Conservation (phyloP, 768 basidiomycete species). For the Leccinum arenicola region DNA sequence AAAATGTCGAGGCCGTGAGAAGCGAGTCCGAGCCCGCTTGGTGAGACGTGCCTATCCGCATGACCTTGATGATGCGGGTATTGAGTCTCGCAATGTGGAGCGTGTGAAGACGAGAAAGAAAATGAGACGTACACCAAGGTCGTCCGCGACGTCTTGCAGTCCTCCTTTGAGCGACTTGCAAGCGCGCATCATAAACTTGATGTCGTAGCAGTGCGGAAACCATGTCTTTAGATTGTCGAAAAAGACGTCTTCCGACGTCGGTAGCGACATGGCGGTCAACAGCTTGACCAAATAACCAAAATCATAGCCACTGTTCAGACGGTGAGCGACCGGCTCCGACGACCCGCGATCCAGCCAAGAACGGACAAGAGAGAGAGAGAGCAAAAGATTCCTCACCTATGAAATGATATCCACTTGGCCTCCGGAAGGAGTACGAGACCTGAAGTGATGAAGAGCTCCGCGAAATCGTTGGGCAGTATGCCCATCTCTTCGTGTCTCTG, state of each 20-base stretch:
- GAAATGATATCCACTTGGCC: slow-evolving; percentile 96
- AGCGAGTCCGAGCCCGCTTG: slow-evolving; percentile 98
- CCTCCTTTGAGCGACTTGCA: slow-evolving; percentile 83
- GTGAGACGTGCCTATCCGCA: slow-evolving; percentile 86
- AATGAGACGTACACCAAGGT: slow-evolving; percentile 75
- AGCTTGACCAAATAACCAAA: slow-evolving; percentile 98
- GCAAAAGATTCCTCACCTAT: slow-evolving; percentile 62
- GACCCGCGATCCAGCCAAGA: background rate
- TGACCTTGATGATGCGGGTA: slow-evolving; percentile 49
- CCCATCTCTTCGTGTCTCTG: slow-evolving; percentile 90
- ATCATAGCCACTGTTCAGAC: slow-evolving; percentile 80
- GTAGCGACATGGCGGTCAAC: slow-evolving; percentile 80
- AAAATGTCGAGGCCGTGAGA: slow-evolving; percentile 90
- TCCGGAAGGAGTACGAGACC: slow-evolving; percentile 88
- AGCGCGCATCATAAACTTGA: slow-evolving; percentile 93
- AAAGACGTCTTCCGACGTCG: slow-evolving; percentile 85
- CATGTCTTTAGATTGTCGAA: slow-evolving; percentile 84
- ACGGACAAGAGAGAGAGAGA: background rate
- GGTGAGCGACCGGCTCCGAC: slow-evolving; percentile 2
- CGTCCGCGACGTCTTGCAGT: slow-evolving; percentile 93
- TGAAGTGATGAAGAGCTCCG: slow-evolving; percentile 94
- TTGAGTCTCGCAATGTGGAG: background rate
- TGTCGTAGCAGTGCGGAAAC: slow-evolving; percentile 97
- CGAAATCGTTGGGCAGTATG: slow-evolving; percentile 91
- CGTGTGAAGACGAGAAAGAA: background rate